Percentiles rank a stretch among this genome's conserved stretches.
phyloP scores from a whole-genome alignment of 1,139 yeast genomes.

The Nadsonia starkeyi-henricii region DNA sequence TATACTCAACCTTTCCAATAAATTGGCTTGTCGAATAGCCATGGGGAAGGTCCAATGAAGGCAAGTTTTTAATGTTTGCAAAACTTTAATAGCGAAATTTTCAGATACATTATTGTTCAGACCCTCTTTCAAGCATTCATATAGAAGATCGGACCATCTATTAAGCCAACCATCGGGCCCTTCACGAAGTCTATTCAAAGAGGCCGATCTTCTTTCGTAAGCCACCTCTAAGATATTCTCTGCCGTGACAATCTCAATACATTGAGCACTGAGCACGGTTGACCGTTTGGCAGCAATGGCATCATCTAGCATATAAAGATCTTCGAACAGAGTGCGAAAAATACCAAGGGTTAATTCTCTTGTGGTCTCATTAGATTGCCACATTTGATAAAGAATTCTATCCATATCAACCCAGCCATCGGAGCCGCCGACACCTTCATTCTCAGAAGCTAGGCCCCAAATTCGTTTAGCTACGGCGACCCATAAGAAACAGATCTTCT shows the following conservation, averaged over 20 bases:
- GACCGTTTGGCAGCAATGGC: slow-evolving; percentile 76
- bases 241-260: slow-evolving; percentile 73
- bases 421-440: slow-evolving; percentile 3
- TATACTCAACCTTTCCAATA: slow-evolving; percentile 50
- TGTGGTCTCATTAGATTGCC: slow-evolving; percentile 48
- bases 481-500: slow-evolving; percentile 83
- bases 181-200: slow-evolving; percentile 26
- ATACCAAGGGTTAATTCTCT: slow-evolving; percentile 69
- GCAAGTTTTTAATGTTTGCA: slow-evolving; percentile 79
- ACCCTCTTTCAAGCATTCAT: slow-evolving; percentile 26
- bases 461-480: slow-evolving; percentile 81
- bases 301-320: slow-evolving; percentile 83
- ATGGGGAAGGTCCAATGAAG: slow-evolving; percentile 82
- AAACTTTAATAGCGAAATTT: slow-evolving; percentile 46
- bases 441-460: slow-evolving; percentile 50
- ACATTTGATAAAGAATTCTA: slow-evolving; percentile 51
- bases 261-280: slow-evolving; percentile 62
- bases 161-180: slow-evolving; percentile 77
- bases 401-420: slow-evolving; percentile 73
- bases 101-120: slow-evolving; percentile 23
- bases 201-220: slow-evolving; percentile 53
- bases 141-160: slow-evolving; percentile 55
- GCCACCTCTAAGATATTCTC: slow-evolving; percentile 46
- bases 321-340: slow-evolving; percentile 80
- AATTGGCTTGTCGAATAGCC: slow-evolving; percentile 52